Percentiles rank a stretch among this genome's conserved stretches.
Evolutionary conservation across 805 yeast genomes (phyloP).

Genomic region (Zygoascus tannicola): DNA sequence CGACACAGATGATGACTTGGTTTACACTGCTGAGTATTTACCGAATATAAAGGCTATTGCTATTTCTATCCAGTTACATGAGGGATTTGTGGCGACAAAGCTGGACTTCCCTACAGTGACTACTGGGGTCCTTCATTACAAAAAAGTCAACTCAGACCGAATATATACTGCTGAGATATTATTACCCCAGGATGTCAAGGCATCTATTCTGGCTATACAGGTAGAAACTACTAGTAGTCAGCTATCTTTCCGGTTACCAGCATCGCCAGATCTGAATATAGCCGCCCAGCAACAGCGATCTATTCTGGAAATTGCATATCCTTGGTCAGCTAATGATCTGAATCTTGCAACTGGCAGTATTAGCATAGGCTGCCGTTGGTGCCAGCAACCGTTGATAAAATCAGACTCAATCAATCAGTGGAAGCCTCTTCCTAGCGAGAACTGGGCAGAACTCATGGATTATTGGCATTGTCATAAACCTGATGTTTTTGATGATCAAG

Average conservation of each 20-base stretch:
- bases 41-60: slow-evolving; percentile 15
- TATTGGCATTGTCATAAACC: slow-evolving; percentile 89
- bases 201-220: slow-evolving; percentile 4
- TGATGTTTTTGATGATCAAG: slow-evolving; percentile 9
- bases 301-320: slow-evolving; percentile 6
- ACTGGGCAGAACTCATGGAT: slow-evolving; percentile 94
- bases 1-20: too few species aligned
- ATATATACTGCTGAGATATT: slow-evolving; percentile 1
- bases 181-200: slow-evolving; percentile 14
- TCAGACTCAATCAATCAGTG: slow-evolving; percentile 11
- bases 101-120: slow-evolving; percentile 11
- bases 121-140: slow-evolving; percentile 7
- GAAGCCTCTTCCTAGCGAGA: slow-evolving; percentile 76
- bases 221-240: slow-evolving; percentile 5
- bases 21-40: slow-evolving; percentile 22
- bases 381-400: slow-evolving; percentile 5
- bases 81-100: slow-evolving; percentile 2
- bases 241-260: slow-evolving; percentile 16
- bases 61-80: slow-evolving; percentile 14
- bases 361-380: slow-evolving; percentile 3
- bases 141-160: not conserved
- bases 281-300: slow-evolving; percentile 2
- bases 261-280: slow-evolving; percentile 11
- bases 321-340: slow-evolving; percentile 15
- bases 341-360: not conserved